These are phyloP conservation scores for Daedaleopsis sinensis DNA, from an alignment of 768 basidiomycete genomes.

Conservation along the genomic window DNA sequence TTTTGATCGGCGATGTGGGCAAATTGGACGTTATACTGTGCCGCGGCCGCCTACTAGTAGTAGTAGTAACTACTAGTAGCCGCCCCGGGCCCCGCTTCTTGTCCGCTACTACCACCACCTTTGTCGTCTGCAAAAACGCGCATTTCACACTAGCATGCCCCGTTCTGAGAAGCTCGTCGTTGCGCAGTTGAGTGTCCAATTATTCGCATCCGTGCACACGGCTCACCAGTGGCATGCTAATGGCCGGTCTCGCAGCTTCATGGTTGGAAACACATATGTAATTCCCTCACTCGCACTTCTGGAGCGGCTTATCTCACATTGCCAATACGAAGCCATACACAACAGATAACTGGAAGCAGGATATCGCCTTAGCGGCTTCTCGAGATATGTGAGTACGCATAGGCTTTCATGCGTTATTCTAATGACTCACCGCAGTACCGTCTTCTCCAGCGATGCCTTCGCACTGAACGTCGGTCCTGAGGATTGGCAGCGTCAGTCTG, in stretches of 20 bases:
- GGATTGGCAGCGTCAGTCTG: slow-evolving; percentile 28
- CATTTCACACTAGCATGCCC: too few relatives aligned
- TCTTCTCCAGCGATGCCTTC: slow-evolving; percentile 24
- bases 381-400: slow-evolving; percentile 28
- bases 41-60: too few relatives aligned
- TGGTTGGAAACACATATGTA: slow-evolving; percentile 42
- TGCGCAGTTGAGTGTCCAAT: slow-evolving; percentile 13
- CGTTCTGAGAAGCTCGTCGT: slow-evolving; percentile 9
- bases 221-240: not conserved
- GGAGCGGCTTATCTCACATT: not conserved
- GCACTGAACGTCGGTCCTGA: slow-evolving; percentile 31
- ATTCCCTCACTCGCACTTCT: not conserved
- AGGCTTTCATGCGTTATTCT: not conserved
- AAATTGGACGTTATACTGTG: too few relatives aligned
- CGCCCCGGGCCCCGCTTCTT: too few relatives aligned
- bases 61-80: too few relatives aligned
- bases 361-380: slow-evolving; percentile 31
- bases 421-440: not conserved
- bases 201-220: not conserved
- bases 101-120: too few relatives aligned
- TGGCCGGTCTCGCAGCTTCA: slow-evolving; percentile 30
- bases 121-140: too few relatives aligned
- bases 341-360: slow-evolving; percentile 33
- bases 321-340: slow-evolving; percentile 31
- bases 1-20: too few relatives aligned